phyloP scores from a whole-genome alignment of 768 basidiomycete species.

The Mycena indigotica region DNA sequence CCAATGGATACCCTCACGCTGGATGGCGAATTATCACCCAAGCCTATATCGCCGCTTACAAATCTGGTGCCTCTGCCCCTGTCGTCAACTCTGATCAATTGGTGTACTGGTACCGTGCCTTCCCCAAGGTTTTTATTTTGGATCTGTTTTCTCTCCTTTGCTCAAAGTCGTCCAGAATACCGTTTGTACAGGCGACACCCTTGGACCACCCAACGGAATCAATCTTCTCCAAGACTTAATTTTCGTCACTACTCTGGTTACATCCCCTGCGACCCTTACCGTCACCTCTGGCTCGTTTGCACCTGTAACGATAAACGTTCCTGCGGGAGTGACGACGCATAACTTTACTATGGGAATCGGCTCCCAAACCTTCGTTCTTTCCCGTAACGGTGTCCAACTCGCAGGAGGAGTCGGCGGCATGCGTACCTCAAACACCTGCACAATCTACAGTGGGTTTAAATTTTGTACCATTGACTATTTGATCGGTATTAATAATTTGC shows the following conservation, averaged over 20 bases:
- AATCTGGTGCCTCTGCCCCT: slow-evolving; percentile 17
- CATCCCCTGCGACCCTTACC: slow-evolving; percentile 8
- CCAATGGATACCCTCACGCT: slow-evolving; percentile 22
- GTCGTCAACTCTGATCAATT: slow-evolving; percentile 19
- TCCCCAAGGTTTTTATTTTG: slow-evolving; percentile 16
- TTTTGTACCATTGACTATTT: background rate
- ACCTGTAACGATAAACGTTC: slow-evolving; percentile 6
- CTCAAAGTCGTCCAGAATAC: background rate
- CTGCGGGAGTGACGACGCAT: slow-evolving; percentile 2
- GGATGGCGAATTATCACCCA: slow-evolving; percentile 24
- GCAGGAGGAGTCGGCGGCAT: slow-evolving; percentile 3
- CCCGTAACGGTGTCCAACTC: slow-evolving; percentile 6
- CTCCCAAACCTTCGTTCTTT: slow-evolving; percentile 1
- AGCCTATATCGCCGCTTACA: slow-evolving; percentile 24
- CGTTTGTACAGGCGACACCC: slow-evolving; percentile 13
- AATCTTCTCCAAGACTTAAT: slow-evolving; percentile 12
- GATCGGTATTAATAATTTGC: background rate
- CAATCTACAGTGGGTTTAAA: slow-evolving; percentile 7
- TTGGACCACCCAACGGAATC: slow-evolving; percentile 13
- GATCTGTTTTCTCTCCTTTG: background rate
- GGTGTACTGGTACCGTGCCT: slow-evolving; percentile 26
- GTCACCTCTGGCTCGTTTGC: slow-evolving; percentile 9
- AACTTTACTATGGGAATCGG: slow-evolving; percentile 3
- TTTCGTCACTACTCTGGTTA: slow-evolving; percentile 14
- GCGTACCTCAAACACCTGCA: slow-evolving; percentile 3